Conservation (phyloP, 1,284 basidiomycete species). For the Xerocomus minutiporus region DNA sequence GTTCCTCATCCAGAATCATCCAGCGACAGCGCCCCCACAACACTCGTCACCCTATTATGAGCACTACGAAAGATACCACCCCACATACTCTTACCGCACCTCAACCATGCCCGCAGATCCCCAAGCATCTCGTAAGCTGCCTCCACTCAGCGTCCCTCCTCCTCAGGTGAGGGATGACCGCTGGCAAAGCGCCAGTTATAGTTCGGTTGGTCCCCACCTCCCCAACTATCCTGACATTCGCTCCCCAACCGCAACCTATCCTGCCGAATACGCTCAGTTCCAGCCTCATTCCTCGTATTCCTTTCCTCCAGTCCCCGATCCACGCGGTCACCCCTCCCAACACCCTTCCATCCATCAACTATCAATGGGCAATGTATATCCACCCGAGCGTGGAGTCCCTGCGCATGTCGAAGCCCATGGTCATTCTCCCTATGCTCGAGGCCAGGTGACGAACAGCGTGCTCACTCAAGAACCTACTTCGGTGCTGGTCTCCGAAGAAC, state of each 20-base stretch:
- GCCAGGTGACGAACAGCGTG: conserved; percentile 29
- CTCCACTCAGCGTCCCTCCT: conserved; percentile 41
- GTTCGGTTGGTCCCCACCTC: conserved; percentile 34
- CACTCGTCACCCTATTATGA: conserved; percentile 49
- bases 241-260: conserved; percentile 55
- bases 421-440: conserved; percentile 41
- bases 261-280: conserved; percentile 41
- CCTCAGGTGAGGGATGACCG: conserved; percentile 38
- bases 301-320: conserved; percentile 35
- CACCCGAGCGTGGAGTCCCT: conserved; percentile 29
- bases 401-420: conserved; percentile 35
- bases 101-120: conserved; percentile 42
- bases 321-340: conserved; percentile 26
- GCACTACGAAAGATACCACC: conserved; percentile 54
- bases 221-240: conserved; percentile 41
- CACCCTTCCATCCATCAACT: conserved; percentile 27
- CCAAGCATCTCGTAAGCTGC: conserved; percentile 44
- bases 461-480: conserved; percentile 33
- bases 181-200: conserved; percentile 41
- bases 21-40: conserved; percentile 39
- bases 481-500: conserved; percentile 46
- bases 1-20: conserved; percentile 7
- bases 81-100: conserved; percentile 44
- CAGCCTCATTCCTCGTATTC: conserved; percentile 34
- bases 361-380: conserved; percentile 24